Evolutionary conservation across 2,329 filamentous ascomycete genomes (phyloP), one percentile per base, ranked within the genome.

Genomic region (Leptographium lundbergii): DNA sequence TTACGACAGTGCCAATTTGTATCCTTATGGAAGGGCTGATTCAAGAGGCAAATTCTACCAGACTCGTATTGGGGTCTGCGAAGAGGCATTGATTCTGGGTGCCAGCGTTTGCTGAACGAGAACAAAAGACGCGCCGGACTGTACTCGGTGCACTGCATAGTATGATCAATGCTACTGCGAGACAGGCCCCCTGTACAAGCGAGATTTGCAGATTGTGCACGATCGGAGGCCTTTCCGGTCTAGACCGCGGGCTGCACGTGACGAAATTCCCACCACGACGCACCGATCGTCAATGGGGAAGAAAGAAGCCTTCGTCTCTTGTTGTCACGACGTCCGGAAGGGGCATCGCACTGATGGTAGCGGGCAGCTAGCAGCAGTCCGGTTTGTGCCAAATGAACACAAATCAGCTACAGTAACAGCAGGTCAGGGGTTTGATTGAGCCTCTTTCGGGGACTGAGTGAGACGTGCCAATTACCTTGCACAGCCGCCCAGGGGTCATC

Each of bases 401-500:
- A 51, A 27, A 51, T 51, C 13, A n/a, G 32, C 27, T 29, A 29
- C 7, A n/a, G 9, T 32, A 54, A 13, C 32, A n/a, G 34, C 22
- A 25, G 6, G 22, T n/a, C 54, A 22, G 17, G 54, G 54, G 54
- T 55, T 55, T 55, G 36, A 56, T 56, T 56, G 54, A 56, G 54
- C 39, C 39, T 56, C 54, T 56, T 25, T 25, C 39, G 39, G 27
- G 54, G 39, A 25, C 54, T 25, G 25, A 32, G 32, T 25, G 25
- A 32, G 32, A 56, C 29, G 36, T 48, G 25, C 54, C 54, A 56
- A 56, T 56, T 25, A 34, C 34, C 54, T 55, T n/a, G 54, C 9
- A 6, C 39, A 19, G 24, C 25, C n/a, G 53, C 13, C 34, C 53
- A 55, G 53, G 53, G 53, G 22, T 13, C 39, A 17, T 14, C 10